Conservation (phyloP, 2,329 filamentous ascomycete species). For the Beauveria australis region DNA sequence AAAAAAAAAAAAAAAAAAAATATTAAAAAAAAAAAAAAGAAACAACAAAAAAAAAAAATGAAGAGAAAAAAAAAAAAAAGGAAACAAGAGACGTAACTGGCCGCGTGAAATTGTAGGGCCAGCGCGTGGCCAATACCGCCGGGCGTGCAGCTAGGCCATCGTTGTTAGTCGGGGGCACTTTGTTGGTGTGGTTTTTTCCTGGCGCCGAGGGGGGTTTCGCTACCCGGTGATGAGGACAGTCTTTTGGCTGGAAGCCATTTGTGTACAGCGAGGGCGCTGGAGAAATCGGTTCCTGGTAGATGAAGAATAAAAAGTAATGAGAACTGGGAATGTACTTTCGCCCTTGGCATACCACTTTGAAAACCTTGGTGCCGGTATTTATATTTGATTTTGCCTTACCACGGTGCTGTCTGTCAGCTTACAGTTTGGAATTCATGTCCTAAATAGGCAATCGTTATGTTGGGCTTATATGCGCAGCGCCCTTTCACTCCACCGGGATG, state of each 20-base stretch:
- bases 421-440: not conserved
- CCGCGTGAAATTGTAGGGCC: slow-evolving; percentile 35
- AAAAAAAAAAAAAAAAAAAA: not conserved
- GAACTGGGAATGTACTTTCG: too few species aligned
- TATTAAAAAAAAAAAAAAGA: too few species aligned
- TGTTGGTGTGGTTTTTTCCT: too few species aligned
- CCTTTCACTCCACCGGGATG: too few species aligned
- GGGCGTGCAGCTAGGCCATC: not conserved
- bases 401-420: not conserved
- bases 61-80: not conserved
- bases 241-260: not conserved
- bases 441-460: not conserved
- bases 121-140: slow-evolving; percentile 43
- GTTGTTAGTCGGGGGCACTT: not conserved
- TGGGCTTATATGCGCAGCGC: not conserved
- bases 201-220: not conserved
- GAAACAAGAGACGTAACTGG: not conserved
- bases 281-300: not conserved
- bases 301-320: not conserved
- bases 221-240: slow-evolving; percentile 3
- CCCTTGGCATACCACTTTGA: not conserved
- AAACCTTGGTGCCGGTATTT: not conserved
- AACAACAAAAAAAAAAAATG: too few species aligned
- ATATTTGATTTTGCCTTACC: not conserved
- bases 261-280: not conserved